phyloP scores from a whole-genome alignment of 2,329 filamentous ascomycete species.

The Podosphaera fusca region DNA sequence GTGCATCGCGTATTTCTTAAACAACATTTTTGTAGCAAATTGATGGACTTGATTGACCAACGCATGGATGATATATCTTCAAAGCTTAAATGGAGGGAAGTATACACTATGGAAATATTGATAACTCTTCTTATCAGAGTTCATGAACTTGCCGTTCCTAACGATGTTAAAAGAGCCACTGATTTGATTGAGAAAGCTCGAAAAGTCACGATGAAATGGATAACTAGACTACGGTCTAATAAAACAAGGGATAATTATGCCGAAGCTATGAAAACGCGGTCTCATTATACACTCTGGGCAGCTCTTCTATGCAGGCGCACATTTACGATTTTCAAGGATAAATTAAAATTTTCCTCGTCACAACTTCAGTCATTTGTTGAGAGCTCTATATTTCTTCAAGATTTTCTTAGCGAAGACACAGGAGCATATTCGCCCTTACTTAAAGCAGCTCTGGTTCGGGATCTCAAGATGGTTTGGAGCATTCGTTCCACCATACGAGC shows the following conservation, averaged over 20 bases:
- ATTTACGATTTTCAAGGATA: conserved; percentile 13
- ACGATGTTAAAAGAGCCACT: background rate
- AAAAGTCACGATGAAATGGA: conserved; percentile 25
- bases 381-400: conserved; percentile 22
- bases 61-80: conserved; percentile 22
- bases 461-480: conserved; percentile 20
- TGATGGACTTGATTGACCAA: conserved; percentile 24
- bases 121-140: conserved; percentile 26
- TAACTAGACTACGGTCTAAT: conserved; percentile 22
- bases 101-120: conserved; percentile 30
- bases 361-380: conserved; percentile 17
- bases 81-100: conserved; percentile 31
- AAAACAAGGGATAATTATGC: conserved; percentile 19
- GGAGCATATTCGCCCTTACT: conserved; percentile 16
- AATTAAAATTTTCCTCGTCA: conserved; percentile 1
- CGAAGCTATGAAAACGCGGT: conserved; percentile 18
- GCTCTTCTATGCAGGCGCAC: conserved; percentile 30
- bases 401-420: conserved; percentile 21
- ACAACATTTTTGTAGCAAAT: conserved; percentile 22
- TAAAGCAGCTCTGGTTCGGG: conserved; percentile 21
- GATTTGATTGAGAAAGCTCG: conserved; percentile 21
- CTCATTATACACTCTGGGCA: conserved; percentile 26
- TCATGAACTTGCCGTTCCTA: conserved; percentile 10
- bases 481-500: background rate
- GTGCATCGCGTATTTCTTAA: conserved; percentile 27